Base-by-base conservation (phyloP, 805 yeast genomes). In the Ogataea methylovora region DNA sequence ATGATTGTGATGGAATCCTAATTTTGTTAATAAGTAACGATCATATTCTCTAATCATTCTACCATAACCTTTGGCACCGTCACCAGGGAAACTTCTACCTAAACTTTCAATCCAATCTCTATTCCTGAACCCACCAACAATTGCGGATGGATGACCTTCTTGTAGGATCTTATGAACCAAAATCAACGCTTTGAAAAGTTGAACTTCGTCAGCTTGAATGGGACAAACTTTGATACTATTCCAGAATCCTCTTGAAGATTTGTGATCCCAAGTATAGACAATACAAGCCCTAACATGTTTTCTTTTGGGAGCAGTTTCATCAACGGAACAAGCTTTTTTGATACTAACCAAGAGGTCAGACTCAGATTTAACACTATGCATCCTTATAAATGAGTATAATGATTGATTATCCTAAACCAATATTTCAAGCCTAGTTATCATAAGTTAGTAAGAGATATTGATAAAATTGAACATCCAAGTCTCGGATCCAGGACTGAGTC, bases 211-310 rank as follows among this genome's bases (percentile, higher is more conserved):
- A 37, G 73, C 70, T 42, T 80, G 87, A 38, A 88, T 63, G 1
- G 97, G 95, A 41, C 79, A 76, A 34, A 81, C 59, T 56, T 84
- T 85, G 41, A 90, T 64, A 2, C 80, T 77, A 47, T 83, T 77
- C 90, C 96, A 90, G 49, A 88, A 84, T 8, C 84, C 84, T 38
- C 76, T 69, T 4, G 94, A 77, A 26, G 85, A 76, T 53, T 83
- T 81, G 50, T 85, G 90, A 58, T 92, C 98, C 96, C 97, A 90
- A 1, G 97, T 86, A 58, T 81, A 88, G 25, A 90, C 95, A 40
- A 88, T 88, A 63, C 96, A 86, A 2, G 94, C 86, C 50, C 98
- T 69, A 5, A 90, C 97, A 60, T 90, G 98, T 56, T 90, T 90
- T 46, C 98, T 69, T 58, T 90, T 90, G 2, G 98, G 97, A 0